Percentiles rank a stretch among this genome's conserved stretches.
phyloP scores from a whole-genome alignment of 768 basidiomycete species.

The Hygrocybe coccinea region DNA sequence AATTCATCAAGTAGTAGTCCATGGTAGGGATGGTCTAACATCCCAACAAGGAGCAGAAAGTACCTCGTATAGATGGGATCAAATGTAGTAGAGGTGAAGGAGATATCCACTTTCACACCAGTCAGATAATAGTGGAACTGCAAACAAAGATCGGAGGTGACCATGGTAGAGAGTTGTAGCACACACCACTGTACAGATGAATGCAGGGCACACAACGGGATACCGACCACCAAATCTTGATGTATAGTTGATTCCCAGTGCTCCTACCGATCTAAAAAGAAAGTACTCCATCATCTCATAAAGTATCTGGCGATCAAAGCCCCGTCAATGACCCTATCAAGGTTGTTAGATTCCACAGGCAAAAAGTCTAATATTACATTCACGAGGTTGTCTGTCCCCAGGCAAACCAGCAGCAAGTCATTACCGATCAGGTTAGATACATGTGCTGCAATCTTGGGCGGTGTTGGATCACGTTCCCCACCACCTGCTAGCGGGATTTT shows the following conservation, averaged over 20 bases:
- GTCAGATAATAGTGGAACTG: not conserved
- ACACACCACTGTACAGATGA: not conserved
- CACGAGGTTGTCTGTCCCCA: too few relatives aligned
- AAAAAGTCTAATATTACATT: too few relatives aligned
- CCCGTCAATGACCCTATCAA: too few relatives aligned
- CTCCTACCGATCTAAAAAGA: not conserved
- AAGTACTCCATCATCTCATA: not conserved
- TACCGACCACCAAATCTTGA: not conserved
- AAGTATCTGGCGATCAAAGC: not conserved
- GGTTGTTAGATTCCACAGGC: too few relatives aligned
- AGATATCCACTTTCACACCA: not conserved
- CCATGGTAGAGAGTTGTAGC: not conserved
- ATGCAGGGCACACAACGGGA: not conserved
- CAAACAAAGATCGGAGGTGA: not conserved
- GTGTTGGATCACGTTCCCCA: too few relatives aligned
- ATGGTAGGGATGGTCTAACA: too few relatives aligned
- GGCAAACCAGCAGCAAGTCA: too few relatives aligned
- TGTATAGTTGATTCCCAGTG: not conserved
- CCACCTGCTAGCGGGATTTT: too few relatives aligned
- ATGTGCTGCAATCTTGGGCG: too few relatives aligned
- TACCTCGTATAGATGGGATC: not conserved
- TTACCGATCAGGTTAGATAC: too few relatives aligned
- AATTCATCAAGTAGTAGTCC: not conserved
- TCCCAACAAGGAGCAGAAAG: not conserved
- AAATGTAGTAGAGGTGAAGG: not conserved